Conservation (phyloP, 2,329 filamentous ascomycete genomes). For the Teratosphaeria destructans region DNA sequence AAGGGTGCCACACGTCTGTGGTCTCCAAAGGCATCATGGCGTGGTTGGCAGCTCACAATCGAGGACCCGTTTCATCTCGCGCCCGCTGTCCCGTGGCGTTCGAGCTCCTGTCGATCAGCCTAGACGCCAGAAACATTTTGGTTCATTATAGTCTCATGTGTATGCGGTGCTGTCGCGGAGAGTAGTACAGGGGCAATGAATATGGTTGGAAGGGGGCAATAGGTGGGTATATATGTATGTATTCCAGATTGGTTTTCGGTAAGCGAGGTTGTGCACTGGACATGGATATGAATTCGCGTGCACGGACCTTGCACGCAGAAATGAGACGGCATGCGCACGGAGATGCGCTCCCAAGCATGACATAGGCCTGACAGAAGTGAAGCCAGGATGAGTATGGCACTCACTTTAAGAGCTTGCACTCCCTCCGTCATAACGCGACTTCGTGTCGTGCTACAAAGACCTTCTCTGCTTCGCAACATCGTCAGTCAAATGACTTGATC, state of each 20-base stretch:
- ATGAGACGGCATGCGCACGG: neutral
- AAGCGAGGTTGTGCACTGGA: neutral
- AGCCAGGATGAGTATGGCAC: too few species aligned
- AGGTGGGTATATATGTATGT: neutral
- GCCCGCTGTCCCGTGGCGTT: neutral
- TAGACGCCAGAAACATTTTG: neutral
- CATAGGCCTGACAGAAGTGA: neutral
- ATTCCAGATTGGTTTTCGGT: neutral
- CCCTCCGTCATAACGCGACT: neutral
- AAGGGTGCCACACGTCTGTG: neutral
- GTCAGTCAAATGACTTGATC: neutral
- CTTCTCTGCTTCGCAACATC: neutral
- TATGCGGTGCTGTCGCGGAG: neutral
- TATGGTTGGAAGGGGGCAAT: neutral
- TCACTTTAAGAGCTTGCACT: too few species aligned
- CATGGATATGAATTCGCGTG: neutral
- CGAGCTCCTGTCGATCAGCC: neutral
- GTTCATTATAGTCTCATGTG: neutral
- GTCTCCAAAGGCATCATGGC: neutral
- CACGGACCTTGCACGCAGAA: neutral
- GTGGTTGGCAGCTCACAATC: neutral
- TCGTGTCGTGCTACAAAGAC: neutral
- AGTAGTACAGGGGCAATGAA: neutral
- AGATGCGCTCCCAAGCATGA: neutral
- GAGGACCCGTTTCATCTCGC: neutral